Conservation (phyloP, 345 rosid species). For the Kernera saxatilis region DNA sequence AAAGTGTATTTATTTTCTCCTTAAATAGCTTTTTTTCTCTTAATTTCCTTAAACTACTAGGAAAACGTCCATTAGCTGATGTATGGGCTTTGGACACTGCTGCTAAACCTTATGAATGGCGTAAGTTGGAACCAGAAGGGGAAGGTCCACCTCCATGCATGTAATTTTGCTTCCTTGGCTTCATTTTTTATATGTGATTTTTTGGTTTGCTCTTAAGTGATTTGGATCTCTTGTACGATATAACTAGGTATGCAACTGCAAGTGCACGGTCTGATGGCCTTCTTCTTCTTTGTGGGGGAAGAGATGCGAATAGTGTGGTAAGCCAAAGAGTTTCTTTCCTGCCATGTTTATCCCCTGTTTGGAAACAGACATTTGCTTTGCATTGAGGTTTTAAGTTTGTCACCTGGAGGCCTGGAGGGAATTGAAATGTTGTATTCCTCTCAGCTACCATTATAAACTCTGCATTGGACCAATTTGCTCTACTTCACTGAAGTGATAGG, state of each 20-base stretch:
- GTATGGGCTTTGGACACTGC: slow-evolving; percentile 99
- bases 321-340: slow-evolving; percentile 23
- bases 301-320: slow-evolving; percentile 96
- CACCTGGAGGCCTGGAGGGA: not conserved
- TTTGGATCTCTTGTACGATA: not conserved
- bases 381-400: not conserved
- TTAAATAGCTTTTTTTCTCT: not conserved
- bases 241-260: slow-evolving; percentile 96
- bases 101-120: slow-evolving; percentile 99
- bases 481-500: not conserved
- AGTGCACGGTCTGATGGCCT: slow-evolving; percentile 99
- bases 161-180: slow-evolving; percentile 40
- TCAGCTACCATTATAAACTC: not conserved
- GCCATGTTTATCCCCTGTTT: not conserved
- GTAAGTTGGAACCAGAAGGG: slow-evolving; percentile 99
- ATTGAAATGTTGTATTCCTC: not conserved
- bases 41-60: slow-evolving; percentile 32
- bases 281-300: slow-evolving; percentile 98
- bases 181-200: not conserved
- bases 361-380: not conserved
- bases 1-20: slow-evolving; percentile 14
- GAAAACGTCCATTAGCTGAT: slow-evolving; percentile 95
- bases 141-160: slow-evolving; percentile 99
- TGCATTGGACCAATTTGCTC: not conserved
- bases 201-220: not conserved